Base-by-base conservation (phyloP, 2,329 filamentous ascomycete species). In the Incumbomyces lentus region DNA sequence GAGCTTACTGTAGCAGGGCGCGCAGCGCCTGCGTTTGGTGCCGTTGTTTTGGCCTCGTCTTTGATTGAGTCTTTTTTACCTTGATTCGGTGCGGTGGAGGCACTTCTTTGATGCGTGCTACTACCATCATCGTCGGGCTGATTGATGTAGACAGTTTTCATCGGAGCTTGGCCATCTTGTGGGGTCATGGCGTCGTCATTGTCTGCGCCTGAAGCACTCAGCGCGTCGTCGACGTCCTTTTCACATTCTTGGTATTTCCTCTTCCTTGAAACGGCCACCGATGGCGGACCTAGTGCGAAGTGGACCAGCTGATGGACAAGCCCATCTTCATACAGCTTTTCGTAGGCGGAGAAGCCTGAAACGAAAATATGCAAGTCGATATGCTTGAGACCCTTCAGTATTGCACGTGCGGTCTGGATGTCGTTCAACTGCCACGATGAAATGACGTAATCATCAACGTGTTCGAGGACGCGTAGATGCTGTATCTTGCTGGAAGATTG, bases 401-500 rank as follows among this genome's bases (percentile, higher is more conserved):
- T 31, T 10, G 8, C 18, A n/a, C 41, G 16, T 26, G 41, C 41
- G 4, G 26, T 35, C 33, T 44, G 41, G 5, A 44, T 19, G 41
- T 18, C 41, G 13, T 22, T 30, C n/a, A 36, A 22, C 17, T 33
- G 41, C 14, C 13, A 44, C 2, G 34, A 18, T 12, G 41, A 36
- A n/a, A n/a, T n/a, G 17, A 33, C 31, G 14, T 44, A 44, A 14
- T 44, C 41, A 19, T 47, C 44, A 12, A 39, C 19, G 10, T 35
- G 44, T 29, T 46, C 44, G 16, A 46, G 26, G 6, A 46, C 17
- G 38, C 36, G 32, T 10, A 46, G n/a, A 5, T 29, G 36, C 19
- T 47, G 44, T 13, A 47, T 39, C 38, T 35, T 47, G 30, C 36
- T 40, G 11, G 13, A 14, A 4, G 36, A 40, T n/a, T n/a, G 36